Conservation (phyloP, 208 protist genomes). For the Vickermania ingenoplastis region DNA sequence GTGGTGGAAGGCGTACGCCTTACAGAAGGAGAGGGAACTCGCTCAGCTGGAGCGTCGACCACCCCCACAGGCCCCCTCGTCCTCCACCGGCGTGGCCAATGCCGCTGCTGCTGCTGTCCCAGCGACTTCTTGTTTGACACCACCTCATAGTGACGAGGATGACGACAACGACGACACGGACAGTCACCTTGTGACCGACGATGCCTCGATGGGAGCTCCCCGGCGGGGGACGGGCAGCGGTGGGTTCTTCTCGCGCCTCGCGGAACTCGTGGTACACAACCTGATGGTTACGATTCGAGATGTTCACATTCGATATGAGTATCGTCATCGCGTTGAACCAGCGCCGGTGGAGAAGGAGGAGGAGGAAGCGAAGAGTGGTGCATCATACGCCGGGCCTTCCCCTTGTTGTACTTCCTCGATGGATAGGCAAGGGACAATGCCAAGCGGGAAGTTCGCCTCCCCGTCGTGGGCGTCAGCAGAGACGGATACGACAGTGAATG, state of each 20-base stretch:
- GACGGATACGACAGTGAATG: conserved; percentile 1
- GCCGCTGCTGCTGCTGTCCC: conserved; percentile 66
- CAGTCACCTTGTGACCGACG: neutral
- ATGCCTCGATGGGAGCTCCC: neutral
- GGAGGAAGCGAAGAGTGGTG: no score
- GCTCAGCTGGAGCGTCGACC: neutral
- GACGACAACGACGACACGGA: neutral
- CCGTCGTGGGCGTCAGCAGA: neutral
- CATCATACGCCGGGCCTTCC: neutral
- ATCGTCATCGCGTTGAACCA: neutral
- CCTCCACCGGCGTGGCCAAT: conserved; percentile 3
- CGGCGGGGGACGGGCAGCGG: conserved; percentile 3
- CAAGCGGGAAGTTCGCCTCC: no score
- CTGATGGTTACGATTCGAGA: conserved; percentile 73
- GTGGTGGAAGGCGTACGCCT: conserved; percentile 6
- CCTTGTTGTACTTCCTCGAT: neutral
- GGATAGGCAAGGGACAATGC: no score
- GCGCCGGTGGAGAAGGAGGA: no score
- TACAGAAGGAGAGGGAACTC: conserved; percentile 45
- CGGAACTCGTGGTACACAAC: conserved; percentile 84
- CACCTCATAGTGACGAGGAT: conserved; percentile 33
- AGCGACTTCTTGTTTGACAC: no score
- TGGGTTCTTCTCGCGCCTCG: conserved; percentile 62
- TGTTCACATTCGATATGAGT: conserved; percentile 82
- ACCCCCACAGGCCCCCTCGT: neutral